These are phyloP conservation scores for Heliocybe sulcata DNA, from an alignment of 1,284 basidiomycete species.

Conservation along the genomic window DNA sequence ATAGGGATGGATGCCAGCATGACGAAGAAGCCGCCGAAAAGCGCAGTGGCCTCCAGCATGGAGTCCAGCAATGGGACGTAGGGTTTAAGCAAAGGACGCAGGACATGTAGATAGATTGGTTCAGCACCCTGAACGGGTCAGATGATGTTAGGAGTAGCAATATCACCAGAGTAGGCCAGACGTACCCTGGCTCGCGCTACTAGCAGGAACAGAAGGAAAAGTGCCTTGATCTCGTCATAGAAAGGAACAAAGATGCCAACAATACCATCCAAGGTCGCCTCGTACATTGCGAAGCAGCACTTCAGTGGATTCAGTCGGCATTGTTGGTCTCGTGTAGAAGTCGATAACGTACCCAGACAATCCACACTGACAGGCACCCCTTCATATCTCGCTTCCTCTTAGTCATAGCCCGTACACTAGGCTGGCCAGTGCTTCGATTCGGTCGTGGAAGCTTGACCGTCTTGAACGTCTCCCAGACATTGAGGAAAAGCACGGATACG, in stretches of 20 bases:
- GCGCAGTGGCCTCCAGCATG: slow-evolving; percentile 45
- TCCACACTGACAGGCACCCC: slow-evolving; percentile 74
- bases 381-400: slow-evolving; percentile 79
- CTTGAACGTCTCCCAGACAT: slow-evolving; percentile 79
- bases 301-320: slow-evolving; percentile 22
- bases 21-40: slow-evolving; percentile 60
- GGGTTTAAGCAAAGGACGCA: slow-evolving; percentile 66
- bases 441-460: slow-evolving; percentile 60
- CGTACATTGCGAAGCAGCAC: slow-evolving; percentile 59
- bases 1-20: slow-evolving; percentile 48
- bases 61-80: slow-evolving; percentile 57
- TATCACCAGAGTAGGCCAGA: slow-evolving; percentile 4
- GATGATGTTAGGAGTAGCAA: slow-evolving; percentile 7
- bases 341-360: slow-evolving; percentile 61
- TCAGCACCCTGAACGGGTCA: slow-evolving; percentile 56
- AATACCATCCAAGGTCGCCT: slow-evolving; percentile 53
- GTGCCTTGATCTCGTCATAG: slow-evolving; percentile 70
- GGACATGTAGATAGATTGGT: slow-evolving; percentile 66
- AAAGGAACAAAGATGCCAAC: slow-evolving; percentile 69
- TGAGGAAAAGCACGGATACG: slow-evolving; percentile 62
- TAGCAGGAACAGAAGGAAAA: slow-evolving; percentile 63
- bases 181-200: slow-evolving; percentile 62
- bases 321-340: slow-evolving; percentile 1
- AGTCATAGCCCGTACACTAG: slow-evolving; percentile 56
- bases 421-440: slow-evolving; percentile 48